Evolutionary conservation across 2,329 filamentous ascomycete genomes (phyloP), one percentile per base, ranked within the genome.

Genomic region (Colletotrichum brevisporum): DNA sequence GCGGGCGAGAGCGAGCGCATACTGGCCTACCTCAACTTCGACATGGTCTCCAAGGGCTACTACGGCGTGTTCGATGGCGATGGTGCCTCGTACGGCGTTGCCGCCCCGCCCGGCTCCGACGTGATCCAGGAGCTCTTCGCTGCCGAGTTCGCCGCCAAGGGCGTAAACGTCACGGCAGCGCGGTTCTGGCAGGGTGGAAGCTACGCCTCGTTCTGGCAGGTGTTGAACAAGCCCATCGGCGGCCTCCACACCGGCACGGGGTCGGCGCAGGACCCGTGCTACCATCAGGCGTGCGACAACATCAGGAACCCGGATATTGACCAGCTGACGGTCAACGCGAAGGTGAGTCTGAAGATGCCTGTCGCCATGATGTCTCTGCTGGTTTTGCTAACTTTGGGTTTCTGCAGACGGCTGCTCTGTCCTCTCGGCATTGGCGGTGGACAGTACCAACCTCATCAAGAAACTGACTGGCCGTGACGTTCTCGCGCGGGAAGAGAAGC

Each of bases 201-300:
- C 74, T 91, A 91, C 71, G 87, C 85, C 13, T 84, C 86, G 1
- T 91, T 91, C 81, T 80, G 88, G 41, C 80, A 86, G 47, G 80
- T 84, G 27, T 85, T 87, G 45, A 60, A 75, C 8, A 79, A 90
- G 89, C 73, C 86, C 82, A 18, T 83, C 77, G 48, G 88, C 80
- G 88, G 88, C 9, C 80, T 91, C 21, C 88, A 88, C 73, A 90
- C 89, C 4, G 89, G 89, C 4, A 88, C 87, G 1, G 88, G 89
- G 67, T 83, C 80, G 36, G 78, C 86, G 75, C 72, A 80, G 73
- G 62, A 78, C 71, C 60, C 73, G n/a, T 71, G 76, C 71, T 76
- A 78, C 72, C 74, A 80, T 65, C 75, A 80, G 31, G 79, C 78
- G 4, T 82, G 81, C 39, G 82, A 83, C 41, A 75, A 77, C 61